Evolutionary conservation across 2,329 filamentous ascomycete species (phyloP), one percentile per base, ranked within the genome.

Genomic region (Colletotrichum zoysiae): DNA sequence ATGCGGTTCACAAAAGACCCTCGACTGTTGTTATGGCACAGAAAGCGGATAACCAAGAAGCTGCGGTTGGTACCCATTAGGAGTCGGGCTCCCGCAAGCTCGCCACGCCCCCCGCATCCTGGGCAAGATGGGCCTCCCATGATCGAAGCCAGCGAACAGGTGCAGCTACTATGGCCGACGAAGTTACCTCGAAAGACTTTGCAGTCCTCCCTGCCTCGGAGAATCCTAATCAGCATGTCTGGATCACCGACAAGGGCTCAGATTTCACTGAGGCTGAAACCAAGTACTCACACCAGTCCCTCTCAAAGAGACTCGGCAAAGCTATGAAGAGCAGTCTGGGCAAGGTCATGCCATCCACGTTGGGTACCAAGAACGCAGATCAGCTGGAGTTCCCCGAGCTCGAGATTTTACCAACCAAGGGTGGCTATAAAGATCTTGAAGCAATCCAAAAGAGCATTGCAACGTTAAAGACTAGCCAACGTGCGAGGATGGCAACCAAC

Each of bases 361-460:
- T 66, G 2, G 63, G 50, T 33, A 30, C 5, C 33, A 53, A 66
- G 9, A 46, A 61, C 14, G 23, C 33, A 18, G 62, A 46, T 20
- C 46, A 76, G 67, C 67, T 81, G 9, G 80, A 81, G 58, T 81
- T 81, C n/a, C 80, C 79, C 0, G 80, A 81, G 60, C 77, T 82
- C 9, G 79, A 82, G 65, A 76, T 81, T 46, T 75, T 79, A 50
- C 79, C 80, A 8, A 78, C 76, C 53, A 74, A 76, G n/a, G 76
- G 74, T 20, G 76, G 78, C 1, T 80, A 78, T 62, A 75, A 76
- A 64, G 80, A 81, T 53, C 62, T 81, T 5, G 74, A 79, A 55
- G 79, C 79, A 40, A 72, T 81, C 7, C 78, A 78, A 66, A 69
- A 75, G 46, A 77, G 79, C 53, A 80, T 81, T n/a, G 77, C 74